Evolutionary conservation across 495 filamentous ascomycete species (phyloP).

Genomic region (Podospora appendiculata): DNA sequence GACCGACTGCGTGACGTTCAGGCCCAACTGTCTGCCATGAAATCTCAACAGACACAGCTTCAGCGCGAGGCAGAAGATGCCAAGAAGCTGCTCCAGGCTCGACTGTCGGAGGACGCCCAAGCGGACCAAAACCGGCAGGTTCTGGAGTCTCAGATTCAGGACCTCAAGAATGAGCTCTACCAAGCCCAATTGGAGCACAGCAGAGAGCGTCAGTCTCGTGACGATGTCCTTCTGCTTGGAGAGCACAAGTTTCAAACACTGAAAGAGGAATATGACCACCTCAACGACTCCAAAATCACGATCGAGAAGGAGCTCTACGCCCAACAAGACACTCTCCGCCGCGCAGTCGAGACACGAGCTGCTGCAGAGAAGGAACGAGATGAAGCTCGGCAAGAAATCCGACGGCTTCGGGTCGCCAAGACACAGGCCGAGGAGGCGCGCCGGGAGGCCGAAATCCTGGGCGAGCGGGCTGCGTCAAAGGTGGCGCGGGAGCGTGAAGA

Average conservation of each 20-base stretch:
- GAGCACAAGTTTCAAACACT: constrained; percentile 80
- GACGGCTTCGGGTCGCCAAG: constrained; percentile 73
- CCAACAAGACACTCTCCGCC: constrained; percentile 90
- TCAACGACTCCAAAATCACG: constrained; percentile 92
- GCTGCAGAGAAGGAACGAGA: constrained; percentile 80
- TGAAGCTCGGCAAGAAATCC: constrained; percentile 78
- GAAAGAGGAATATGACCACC: constrained; percentile 74
- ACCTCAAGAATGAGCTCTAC: constrained; percentile 78
- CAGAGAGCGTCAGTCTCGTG: constrained; percentile 87
- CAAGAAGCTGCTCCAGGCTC: constrained; percentile 75
- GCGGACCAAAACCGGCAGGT: constrained; percentile 77
- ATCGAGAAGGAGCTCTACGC: constrained; percentile 98
- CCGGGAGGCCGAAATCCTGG: constrained; percentile 68
- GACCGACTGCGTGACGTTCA: constrained; percentile 74
- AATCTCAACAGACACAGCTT: constrained; percentile 70
- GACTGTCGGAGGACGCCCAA: constrained; percentile 82
- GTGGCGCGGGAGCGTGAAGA: constrained; percentile 77
- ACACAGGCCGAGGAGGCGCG: constrained; percentile 77
- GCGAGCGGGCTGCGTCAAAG: constrained; percentile 70
- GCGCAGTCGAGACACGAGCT: constrained; percentile 72
- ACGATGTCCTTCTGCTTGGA: constrained; percentile 86
- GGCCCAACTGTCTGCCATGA: constrained; percentile 80
- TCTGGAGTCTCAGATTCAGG: constrained; percentile 78
- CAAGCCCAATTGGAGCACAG: constrained; percentile 82
- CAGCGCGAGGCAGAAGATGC: constrained; percentile 86